phyloP scores from a whole-genome alignment of 2,329 filamentous ascomycete genomes.

The Arthrobotrys sphaeroides region DNA sequence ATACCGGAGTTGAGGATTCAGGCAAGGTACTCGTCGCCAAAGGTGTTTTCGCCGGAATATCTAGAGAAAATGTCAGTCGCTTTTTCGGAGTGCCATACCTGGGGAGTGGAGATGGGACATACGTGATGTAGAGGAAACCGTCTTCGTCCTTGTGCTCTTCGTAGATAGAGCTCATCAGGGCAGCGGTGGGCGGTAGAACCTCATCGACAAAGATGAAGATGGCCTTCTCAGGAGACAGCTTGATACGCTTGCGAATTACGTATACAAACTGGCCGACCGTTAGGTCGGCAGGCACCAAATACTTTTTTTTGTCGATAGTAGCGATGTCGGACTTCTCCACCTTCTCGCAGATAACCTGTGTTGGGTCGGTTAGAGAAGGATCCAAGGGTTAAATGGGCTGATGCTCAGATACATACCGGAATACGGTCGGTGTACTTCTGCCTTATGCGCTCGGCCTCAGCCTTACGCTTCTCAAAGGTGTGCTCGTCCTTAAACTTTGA shows the following conservation, averaged over 20 bases:
- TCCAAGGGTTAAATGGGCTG: conserved; percentile 1
- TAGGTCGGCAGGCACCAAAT: conserved; percentile 94
- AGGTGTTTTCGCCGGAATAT: conserved; percentile 99
- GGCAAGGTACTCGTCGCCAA: conserved; percentile 67
- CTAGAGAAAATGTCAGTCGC: conserved; percentile 62
- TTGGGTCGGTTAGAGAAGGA: conserved; percentile 56
- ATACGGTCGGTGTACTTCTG: conserved; percentile 99
- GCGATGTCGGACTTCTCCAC: conserved; percentile 99
- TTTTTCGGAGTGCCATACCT: conserved; percentile 15
- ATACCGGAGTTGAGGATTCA: conserved; percentile 55
- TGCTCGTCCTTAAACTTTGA: conserved; percentile 99
- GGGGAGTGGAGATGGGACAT: conserved; percentile 60
- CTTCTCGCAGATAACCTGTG: conserved; percentile 97
- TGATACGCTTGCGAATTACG: conserved; percentile 99
- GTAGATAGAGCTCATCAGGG: conserved; percentile 99
- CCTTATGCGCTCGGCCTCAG: conserved; percentile 97
- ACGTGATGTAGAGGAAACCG: conserved; percentile 92
- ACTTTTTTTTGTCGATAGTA: conserved; percentile 99
- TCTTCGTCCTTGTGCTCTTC: conserved; percentile 95
- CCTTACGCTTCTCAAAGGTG: conserved; percentile 99
- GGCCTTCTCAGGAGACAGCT: conserved; percentile 98
- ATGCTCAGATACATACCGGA: conserved; percentile 74
- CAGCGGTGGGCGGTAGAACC: conserved; percentile 93
- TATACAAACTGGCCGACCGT: conserved; percentile 99
- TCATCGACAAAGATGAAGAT: conserved; percentile 99